Base-by-base conservation (phyloP, 352 stramenopile species). In the Poterioochromonas sp. region DNA sequence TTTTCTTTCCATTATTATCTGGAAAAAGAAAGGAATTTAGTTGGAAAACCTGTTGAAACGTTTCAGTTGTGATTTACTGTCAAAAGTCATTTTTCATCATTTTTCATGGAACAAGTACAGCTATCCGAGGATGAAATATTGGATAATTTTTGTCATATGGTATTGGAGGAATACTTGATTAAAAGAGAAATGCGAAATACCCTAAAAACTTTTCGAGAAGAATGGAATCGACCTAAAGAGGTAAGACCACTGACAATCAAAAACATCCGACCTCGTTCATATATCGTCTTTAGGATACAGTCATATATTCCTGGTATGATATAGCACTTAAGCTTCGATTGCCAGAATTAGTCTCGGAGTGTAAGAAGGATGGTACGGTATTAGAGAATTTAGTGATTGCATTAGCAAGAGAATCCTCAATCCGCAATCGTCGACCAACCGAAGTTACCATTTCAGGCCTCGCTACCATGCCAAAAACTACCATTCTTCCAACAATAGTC, bases 221-320 rank as follows among this genome's bases (percentile, higher is more conserved):
- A 74, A 54, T 58, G 43, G 39, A 40, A 35, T 37, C 37, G 65
- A 3, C 65, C 43, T n/a, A 39, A 1, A 37, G 65, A 74, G 15
- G 65, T 68, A 39, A 15, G 58, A 68, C 58, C 29, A 40, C 26
- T 32, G 5, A 32, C 26, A 20, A 15, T 20, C 29, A n/a, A 26
- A 11, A 39, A 20, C 8, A 11, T 32, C 58, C 34, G 58, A n/a
- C 15, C 47, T 58, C 47, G 26, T 58, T 15, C 47, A 26, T 68
- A 40, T 34, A 40, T 68, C 5, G 26, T 18, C 15, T 35, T 32
- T 68, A 68, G 58, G 58, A 51, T n/a, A 18, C 39, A 54, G 26
- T n/a, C 5, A 74, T 51, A 3, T 37, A 54, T 34, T 74, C 65
- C 8, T 74, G 65, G 65, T 58, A 58, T 54, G 65, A 74, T 39